Evolutionary conservation across 2,329 filamentous ascomycete species (phyloP), one percentile per base, ranked within the genome.

Genomic region (Sporothrix sp.): DNA sequence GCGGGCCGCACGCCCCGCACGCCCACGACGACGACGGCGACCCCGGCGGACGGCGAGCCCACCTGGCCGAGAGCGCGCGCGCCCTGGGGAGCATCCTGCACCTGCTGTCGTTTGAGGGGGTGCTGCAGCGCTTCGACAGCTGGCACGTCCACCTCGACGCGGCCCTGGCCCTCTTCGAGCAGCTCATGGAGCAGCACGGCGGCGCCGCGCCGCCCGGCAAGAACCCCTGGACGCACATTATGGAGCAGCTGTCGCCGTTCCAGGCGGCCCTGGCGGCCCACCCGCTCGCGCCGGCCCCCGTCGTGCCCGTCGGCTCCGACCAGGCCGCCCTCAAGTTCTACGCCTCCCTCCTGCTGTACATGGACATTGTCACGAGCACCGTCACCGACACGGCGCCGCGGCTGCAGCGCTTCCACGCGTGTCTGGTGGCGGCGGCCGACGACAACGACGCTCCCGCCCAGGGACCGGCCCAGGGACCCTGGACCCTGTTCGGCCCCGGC

Each of bases 141-240:
- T 71, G 63, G 54, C 65, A 68, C 47, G 66, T 68, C 60, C 72
- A 71, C 53, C 65, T 70, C 3, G 65, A 66, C 47, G 67, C 68
- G 6, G 71, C 72, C 14, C 57, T 71, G 13, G 61, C 62, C 33
- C 61, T 71, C n/a, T 69, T 68, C 50, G 60, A 59, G 50, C 61
- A 66, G 48, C 60, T 63, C 8, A 58, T 64, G 56, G 49, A 62
- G 20, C 58, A 63, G 40, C 58, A 64, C 48, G 58, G 16, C 52
- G n/a, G 28, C 13, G 2, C 4, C 2, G 16, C 36, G 23, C 14
- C 37, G 13, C 13, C 8, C 2, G 18, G 13, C 23, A 32, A 21
- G 7, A 32, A 30, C 21, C 20, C 36, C 48, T 50, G 60, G 51
- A 4, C 32, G 9, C 14, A 2, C 13, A 52, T 64, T 7, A 53